Evolutionary conservation across 208 protist genomes (phyloP).

Genomic region (Vickermania ingenoplastis): DNA sequence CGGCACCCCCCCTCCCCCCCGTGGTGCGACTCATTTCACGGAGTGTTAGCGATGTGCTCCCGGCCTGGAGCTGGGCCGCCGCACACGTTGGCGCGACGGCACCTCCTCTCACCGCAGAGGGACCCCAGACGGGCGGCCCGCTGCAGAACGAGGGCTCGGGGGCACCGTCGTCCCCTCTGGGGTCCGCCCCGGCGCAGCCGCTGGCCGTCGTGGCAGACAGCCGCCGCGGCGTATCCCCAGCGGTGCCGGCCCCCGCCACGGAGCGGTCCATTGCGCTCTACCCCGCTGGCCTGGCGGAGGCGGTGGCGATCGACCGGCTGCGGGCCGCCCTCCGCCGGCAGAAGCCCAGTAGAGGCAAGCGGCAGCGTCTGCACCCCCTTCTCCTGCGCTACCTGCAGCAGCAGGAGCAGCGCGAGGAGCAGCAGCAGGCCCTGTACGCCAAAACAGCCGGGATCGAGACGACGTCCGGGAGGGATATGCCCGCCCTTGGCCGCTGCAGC

Average conservation of each 20-base stretch:
- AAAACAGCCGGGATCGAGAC: no score
- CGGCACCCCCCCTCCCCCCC: no score
- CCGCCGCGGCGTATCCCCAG: no score
- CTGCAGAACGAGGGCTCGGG: neutral
- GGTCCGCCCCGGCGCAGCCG: neutral
- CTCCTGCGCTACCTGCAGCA: neutral
- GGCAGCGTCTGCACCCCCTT: neutral
- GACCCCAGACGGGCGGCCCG: neutral
- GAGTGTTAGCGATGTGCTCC: neutral
- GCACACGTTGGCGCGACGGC: neutral
- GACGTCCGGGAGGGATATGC: no score
- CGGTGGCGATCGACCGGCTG: neutral
- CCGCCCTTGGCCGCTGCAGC: no score
- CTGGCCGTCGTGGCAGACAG: no score
- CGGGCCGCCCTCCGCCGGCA: neutral
- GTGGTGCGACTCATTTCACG: neutral
- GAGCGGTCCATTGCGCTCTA: neutral
- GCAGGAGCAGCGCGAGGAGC: no score
- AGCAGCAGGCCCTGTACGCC: no score
- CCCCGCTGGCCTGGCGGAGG: neutral
- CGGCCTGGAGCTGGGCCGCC: neutral
- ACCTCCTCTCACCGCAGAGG: no score
- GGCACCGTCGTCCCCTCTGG: neutral
- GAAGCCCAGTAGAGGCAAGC: neutral
- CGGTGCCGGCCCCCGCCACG: no score